phyloP scores from a whole-genome alignment of 495 filamentous ascomycete genomes.

The Sabuloglossum arenarium region DNA sequence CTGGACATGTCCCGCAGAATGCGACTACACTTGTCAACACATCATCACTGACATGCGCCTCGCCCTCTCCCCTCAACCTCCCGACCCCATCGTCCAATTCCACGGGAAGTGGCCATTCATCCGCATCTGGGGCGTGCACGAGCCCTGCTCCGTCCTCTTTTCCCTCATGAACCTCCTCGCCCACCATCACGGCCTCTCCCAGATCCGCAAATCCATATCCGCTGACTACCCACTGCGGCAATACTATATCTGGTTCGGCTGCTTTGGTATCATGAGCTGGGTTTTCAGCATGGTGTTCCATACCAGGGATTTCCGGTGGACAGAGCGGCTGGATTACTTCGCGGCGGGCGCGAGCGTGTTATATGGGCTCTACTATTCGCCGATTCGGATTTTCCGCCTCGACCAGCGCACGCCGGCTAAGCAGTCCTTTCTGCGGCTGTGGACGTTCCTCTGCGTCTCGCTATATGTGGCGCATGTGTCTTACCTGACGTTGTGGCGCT shows the following conservation, averaged over 20 bases:
- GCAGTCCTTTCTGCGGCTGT: conserved; percentile 39
- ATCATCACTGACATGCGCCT: conserved; percentile 62
- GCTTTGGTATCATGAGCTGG: conserved; percentile 69
- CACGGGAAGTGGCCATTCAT: conserved; percentile 99
- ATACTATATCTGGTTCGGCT: conserved; percentile 68
- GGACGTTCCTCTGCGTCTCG: conserved; percentile 48
- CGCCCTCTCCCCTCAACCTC: conserved; percentile 36
- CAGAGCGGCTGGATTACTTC: conserved; percentile 93
- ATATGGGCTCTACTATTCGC: conserved; percentile 72
- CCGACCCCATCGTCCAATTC: conserved; percentile 58
- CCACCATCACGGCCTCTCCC: conserved; percentile 59
- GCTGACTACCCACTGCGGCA: conserved; percentile 47
- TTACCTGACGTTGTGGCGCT: conserved; percentile 67
- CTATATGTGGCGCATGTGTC: conserved; percentile 60
- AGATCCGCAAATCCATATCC: conserved; percentile 48
- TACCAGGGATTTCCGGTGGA: conserved; percentile 60
- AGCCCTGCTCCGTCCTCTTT: conserved; percentile 85
- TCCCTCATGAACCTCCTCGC: conserved; percentile 73
- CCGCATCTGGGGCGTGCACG: conserved; percentile 78
- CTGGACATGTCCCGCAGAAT: conserved; percentile 75
- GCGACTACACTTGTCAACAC: conserved; percentile 97
- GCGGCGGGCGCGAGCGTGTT: conserved; percentile 79
- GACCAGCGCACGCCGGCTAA: conserved; percentile 37
- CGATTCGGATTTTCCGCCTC: conserved; percentile 61
- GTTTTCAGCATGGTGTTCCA: conserved; percentile 80